phyloP scores from a whole-genome alignment of 441 rosid genomes.

The Pelargonium fulgidum region DNA sequence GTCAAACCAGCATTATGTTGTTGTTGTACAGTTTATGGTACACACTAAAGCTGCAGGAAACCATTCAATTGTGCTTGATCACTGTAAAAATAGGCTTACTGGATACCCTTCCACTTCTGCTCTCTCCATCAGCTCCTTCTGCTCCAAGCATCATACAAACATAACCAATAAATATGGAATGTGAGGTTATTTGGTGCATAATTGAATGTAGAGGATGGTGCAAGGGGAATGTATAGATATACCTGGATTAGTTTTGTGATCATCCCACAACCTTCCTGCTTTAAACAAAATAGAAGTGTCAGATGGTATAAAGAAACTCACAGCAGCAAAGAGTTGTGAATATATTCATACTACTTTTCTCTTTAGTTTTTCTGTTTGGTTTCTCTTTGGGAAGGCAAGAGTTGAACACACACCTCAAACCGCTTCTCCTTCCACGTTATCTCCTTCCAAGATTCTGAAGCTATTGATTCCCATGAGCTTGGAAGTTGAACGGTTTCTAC shows the following conservation, averaged over 20 bases:
- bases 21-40: too few species aligned
- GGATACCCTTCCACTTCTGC: conserved; percentile 38
- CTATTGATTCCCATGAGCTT: conserved; percentile 40
- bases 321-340: background rate
- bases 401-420: conserved; percentile 36
- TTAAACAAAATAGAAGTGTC: conserved; percentile 2
- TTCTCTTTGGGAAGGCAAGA: background rate
- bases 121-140: conserved; percentile 59
- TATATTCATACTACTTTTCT: too few species aligned
- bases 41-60: too few species aligned
- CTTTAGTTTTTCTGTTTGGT: too few species aligned
- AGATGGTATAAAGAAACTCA: background rate
- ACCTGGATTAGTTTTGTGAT: conserved; percentile 69
- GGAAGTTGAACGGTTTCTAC: conserved; percentile 66
- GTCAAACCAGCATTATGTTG: too few species aligned
- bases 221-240: conserved; percentile 7
- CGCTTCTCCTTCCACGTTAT: conserved; percentile 68
- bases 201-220: background rate
- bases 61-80: too few species aligned
- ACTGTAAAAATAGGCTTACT: conserved; percentile 13
- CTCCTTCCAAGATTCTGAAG: conserved; percentile 36
- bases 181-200: too few species aligned
- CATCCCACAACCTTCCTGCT: conserved; percentile 51
- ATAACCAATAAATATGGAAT: background rate
- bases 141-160: conserved; percentile 17